These are phyloP conservation scores for Pisolithus thermaeus DNA, from an alignment of 1,284 basidiomycete species.

Conservation along the genomic window DNA sequence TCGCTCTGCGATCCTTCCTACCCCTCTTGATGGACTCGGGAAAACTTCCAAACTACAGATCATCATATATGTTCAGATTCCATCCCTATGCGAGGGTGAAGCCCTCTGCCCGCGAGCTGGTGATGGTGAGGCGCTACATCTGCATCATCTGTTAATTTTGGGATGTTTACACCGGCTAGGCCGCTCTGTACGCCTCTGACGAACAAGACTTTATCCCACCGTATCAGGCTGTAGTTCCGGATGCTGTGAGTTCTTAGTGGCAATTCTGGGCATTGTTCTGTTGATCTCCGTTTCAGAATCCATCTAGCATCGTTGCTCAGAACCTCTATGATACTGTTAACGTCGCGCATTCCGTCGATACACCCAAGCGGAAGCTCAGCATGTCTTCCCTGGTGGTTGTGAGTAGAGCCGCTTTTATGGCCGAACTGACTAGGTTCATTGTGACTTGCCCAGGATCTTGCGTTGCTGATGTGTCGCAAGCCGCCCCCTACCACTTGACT, in stretches of 20 bases:
- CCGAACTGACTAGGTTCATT: not conserved
- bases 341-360: not conserved
- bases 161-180: not conserved
- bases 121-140: not conserved
- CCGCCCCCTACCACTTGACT: not conserved
- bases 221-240: not conserved
- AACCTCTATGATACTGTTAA: not conserved
- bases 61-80: constrained; percentile 1
- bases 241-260: not conserved
- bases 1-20: not conserved
- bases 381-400: not conserved
- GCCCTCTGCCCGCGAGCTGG: not conserved
- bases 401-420: not conserved
- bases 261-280: not conserved
- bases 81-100: constrained; percentile 2
- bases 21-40: not conserved
- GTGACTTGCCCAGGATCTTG: not conserved
- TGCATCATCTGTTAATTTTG: too few species aligned
- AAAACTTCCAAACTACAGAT: not conserved
- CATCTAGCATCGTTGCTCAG: too few species aligned
- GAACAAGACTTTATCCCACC: not conserved
- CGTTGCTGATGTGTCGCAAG: not conserved
- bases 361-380: not conserved
- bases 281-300: not conserved
- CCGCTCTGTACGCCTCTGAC: not conserved